These are phyloP conservation scores for Vanrija humicola DNA, from an alignment of 1,284 basidiomycete species.

Conservation along the genomic window DNA sequence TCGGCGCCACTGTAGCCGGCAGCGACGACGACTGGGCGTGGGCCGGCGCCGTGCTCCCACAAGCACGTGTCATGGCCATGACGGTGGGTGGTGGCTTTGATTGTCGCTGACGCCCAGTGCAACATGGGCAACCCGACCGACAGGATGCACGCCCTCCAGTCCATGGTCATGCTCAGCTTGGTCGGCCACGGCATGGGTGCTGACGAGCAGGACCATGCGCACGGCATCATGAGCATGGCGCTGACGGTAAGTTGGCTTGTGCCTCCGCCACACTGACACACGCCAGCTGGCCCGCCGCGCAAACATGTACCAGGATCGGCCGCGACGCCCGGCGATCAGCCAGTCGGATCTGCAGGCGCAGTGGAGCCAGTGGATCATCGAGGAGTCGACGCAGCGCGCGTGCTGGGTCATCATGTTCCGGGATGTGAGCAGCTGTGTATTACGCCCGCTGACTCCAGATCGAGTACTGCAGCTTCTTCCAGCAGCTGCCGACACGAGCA, in stretches of 20 bases:
- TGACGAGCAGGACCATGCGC: constrained; percentile 6
- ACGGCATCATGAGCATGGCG: constrained; percentile 4
- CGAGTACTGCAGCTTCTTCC: constrained; percentile 9
- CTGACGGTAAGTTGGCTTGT: constrained; percentile 1
- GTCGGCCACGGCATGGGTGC: constrained; percentile 1
- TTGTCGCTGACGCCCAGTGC: neutral
- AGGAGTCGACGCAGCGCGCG: constrained; percentile 3
- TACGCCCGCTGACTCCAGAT: neutral
- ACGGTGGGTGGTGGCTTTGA: neutral
- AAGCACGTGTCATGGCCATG: neutral
- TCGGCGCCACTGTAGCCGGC: neutral
- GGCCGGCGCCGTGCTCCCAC: neutral
- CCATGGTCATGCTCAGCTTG: neutral
- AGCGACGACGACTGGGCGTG: constrained; percentile 1
- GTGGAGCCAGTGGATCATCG: constrained; percentile 6
- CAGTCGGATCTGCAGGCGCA: neutral
- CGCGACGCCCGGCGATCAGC: neutral
- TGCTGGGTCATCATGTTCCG: constrained; percentile 8
- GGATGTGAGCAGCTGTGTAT: neutral
- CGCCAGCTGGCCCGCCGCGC: constrained; percentile 1
- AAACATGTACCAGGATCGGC: constrained; percentile 2
- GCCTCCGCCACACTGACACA: neutral
- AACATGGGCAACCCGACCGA: neutral
- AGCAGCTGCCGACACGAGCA: constrained; percentile 6
- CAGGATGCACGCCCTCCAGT: neutral